Base-by-base conservation (phyloP, 2,329 filamentous ascomycete species). In the Cordyceps javanica region DNA sequence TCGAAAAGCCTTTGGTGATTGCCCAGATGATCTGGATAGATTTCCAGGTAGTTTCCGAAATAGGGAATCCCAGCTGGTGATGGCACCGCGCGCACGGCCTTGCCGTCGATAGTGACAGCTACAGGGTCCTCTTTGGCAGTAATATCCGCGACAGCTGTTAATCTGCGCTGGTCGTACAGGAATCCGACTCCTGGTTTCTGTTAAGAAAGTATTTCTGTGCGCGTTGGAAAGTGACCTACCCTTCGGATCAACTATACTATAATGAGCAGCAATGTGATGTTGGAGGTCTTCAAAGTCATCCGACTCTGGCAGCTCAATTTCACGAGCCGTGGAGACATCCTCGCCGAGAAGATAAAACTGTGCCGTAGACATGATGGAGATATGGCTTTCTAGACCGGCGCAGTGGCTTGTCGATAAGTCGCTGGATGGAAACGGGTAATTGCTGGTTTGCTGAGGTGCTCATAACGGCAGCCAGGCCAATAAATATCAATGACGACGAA, bases 21-120 rank as follows among this genome's bases (percentile, higher is more conserved):
- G 3, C 81, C 81, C 1, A 84, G 71, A 59, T 82, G 80, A 60
- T 84, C 81, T 0, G 81, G 81, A 62, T 75, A 84, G 10, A 83
- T 67, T 59, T 83, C 79, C 45, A 78, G 77, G 67, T 75, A 80
- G 62, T 76, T 82, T 21, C 81, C 81, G 3, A 83, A 67, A n/a
- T 75, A 70, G 2, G 77, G 77, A 1, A 78, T 68, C 5, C 73
- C 75, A 19, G 66, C 68, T 5, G 81, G 78, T 0, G 81, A 80
- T 2, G 78, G 81, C 8, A 83, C 68, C 2, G 76, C 70, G 1
- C 75, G 77, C 7, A 82, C 75, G 4, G 70, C 64, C 38, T 77
- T 72, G 23, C 79, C 77, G 58, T 82, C 78, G 16, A 82, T 72
- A 5, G 72, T 75, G 60, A 82, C 71, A 56, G 70, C 70, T 30